Conservation (phyloP, 352 stramenopile species). For the Phytophthora aleatoria region DNA sequence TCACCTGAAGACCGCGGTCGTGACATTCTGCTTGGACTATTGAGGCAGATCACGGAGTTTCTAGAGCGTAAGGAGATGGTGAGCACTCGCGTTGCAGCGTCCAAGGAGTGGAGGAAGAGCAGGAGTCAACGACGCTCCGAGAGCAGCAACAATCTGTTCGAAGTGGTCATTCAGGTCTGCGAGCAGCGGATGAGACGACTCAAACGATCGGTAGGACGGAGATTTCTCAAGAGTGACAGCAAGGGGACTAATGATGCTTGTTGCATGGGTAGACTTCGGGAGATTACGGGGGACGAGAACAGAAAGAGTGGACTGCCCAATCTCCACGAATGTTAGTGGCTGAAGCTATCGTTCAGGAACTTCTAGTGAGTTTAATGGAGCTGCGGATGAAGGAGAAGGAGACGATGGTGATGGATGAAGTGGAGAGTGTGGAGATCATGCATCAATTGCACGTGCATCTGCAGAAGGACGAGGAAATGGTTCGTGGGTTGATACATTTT, state of each 20-base stretch:
- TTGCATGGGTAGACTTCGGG: slow-evolving; percentile 14
- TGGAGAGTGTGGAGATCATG: slow-evolving; percentile 64
- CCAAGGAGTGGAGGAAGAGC: slow-evolving; percentile 33
- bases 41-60: slow-evolving; percentile 61
- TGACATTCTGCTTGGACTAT: slow-evolving; percentile 47
- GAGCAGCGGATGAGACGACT: slow-evolving; percentile 55
- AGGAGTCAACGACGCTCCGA: slow-evolving; percentile 26
- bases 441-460: slow-evolving; percentile 48
- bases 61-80: slow-evolving; percentile 54
- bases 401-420: slow-evolving; percentile 56
- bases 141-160: slow-evolving; percentile 47
- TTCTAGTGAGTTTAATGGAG: slow-evolving; percentile 60
- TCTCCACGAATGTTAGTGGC: slow-evolving; percentile 54
- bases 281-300: slow-evolving; percentile 12
- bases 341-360: slow-evolving; percentile 70
- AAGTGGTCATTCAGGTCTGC: slow-evolving; percentile 56
- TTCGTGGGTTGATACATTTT: slow-evolving; percentile 22
- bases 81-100: slow-evolving; percentile 32
- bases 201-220: slow-evolving; percentile 24
- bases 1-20: slow-evolving; percentile 30
- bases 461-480: slow-evolving; percentile 50
- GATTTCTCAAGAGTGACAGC: neutral
- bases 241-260: slow-evolving; percentile 1
- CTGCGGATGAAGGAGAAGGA: slow-evolving; percentile 64
- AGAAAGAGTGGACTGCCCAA: slow-evolving; percentile 28